These are phyloP conservation scores for Macrophomina pseudophaseolina DNA, from an alignment of 2,329 filamentous ascomycete genomes.

Conservation along the genomic window DNA sequence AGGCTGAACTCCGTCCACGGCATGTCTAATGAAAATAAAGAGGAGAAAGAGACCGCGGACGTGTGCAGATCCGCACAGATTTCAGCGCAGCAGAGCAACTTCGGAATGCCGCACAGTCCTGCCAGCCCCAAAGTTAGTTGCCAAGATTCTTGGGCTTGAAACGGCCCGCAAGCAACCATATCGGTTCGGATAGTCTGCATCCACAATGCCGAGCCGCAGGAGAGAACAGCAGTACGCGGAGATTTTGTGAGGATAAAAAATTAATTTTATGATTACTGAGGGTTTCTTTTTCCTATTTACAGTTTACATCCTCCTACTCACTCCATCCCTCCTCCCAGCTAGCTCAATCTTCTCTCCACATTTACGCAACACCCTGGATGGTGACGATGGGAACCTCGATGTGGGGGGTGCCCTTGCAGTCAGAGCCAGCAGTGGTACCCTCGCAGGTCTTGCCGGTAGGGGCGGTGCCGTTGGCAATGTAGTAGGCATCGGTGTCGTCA, in stretches of 20 bases:
- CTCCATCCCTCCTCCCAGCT: background rate
- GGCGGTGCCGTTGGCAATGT: background rate
- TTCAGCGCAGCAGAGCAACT: background rate
- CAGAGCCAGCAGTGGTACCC: background rate
- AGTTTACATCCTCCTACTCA: background rate
- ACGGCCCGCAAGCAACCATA: too few species aligned
- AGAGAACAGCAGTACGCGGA: too few species aligned
- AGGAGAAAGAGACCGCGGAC: background rate
- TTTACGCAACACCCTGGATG: slow-evolving; percentile 1
- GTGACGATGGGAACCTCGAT: background rate
- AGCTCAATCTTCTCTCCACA: background rate
- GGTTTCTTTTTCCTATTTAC: background rate
- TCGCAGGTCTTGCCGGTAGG: background rate
- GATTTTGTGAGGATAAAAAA: background rate
- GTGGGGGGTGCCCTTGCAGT: background rate
- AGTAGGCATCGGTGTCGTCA: background rate
- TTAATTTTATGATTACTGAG: background rate
- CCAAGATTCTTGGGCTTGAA: too few species aligned
- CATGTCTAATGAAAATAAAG: background rate
- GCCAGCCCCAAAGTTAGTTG: background rate
- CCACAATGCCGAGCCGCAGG: too few species aligned
- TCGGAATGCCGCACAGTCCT: background rate
- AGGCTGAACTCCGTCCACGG: background rate
- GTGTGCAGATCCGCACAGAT: background rate
- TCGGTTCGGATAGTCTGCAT: too few species aligned